phyloP scores from a whole-genome alignment of 148 eudicot genomes.

The Rhododendron williamsianum region DNA sequence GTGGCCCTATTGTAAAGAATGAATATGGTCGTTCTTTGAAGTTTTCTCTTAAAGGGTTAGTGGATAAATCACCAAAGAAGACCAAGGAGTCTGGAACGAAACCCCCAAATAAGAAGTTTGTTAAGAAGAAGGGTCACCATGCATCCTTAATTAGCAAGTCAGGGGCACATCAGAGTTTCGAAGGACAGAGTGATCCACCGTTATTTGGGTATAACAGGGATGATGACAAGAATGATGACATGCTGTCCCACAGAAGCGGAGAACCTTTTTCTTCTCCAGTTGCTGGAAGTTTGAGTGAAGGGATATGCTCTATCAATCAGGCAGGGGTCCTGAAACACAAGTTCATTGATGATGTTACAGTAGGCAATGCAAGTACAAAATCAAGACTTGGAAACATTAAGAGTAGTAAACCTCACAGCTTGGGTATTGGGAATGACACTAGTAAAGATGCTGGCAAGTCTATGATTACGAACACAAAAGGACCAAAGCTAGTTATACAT shows the following conservation, averaged over 20 bases:
- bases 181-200: constrained; percentile 36
- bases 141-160: constrained; percentile 23
- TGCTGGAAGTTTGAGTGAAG: constrained; percentile 44
- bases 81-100: constrained; percentile 61
- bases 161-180: constrained; percentile 27
- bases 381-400: constrained; percentile 45
- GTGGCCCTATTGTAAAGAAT: constrained; percentile 44
- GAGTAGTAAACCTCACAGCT: constrained; percentile 35
- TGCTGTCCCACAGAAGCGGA: constrained; percentile 23
- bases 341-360: constrained; percentile 47
- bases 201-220: constrained; percentile 27
- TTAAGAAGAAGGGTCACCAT: constrained; percentile 53
- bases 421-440: constrained; percentile 29
- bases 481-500: constrained; percentile 87
- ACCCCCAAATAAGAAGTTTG: constrained; percentile 48
- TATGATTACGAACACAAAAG: constrained; percentile 50
- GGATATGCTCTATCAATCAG: constrained; percentile 38
- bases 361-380: constrained; percentile 31
- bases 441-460: constrained; percentile 41
- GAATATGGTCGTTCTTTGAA: constrained; percentile 61
- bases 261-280: constrained; percentile 35
- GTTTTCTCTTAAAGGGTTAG: constrained; percentile 63
- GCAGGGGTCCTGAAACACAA: constrained; percentile 49
- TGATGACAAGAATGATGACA: constrained; percentile 33
- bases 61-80: constrained; percentile 71